phyloP scores from a whole-genome alignment of 1,139 yeast genomes.

The Sugiyamaella japonica region DNA sequence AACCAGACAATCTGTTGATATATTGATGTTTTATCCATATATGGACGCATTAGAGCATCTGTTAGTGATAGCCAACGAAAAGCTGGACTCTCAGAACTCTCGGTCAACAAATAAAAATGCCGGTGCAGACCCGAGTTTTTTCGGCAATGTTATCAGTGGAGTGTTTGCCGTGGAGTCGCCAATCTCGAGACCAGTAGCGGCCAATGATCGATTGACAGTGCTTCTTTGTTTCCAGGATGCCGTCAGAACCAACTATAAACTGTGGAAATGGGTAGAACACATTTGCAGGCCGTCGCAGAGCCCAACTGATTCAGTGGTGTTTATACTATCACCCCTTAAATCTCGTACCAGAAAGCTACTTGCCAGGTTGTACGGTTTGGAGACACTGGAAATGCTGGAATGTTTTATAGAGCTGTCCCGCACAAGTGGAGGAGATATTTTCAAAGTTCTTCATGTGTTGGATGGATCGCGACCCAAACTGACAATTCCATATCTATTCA shows the following conservation, averaged over 20 bases:
- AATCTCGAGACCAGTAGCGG: conserved; percentile 54
- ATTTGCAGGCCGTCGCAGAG: conserved; percentile 28
- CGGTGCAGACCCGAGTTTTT: conserved; percentile 43
- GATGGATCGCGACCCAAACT: conserved; percentile 83
- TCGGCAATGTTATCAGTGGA: conserved; percentile 79
- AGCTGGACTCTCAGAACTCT: conserved; percentile 46
- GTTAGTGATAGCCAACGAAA: conserved; percentile 56
- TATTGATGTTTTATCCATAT: conserved; percentile 25
- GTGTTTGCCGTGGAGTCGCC: conserved; percentile 83
- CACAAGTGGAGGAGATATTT: conserved; percentile 32
- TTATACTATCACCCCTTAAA: conserved; percentile 45
- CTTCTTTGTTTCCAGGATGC: conserved; percentile 65
- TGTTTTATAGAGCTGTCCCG: conserved; percentile 49
- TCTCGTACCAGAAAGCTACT: conserved; percentile 68
- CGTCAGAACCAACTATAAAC: conserved; percentile 52
- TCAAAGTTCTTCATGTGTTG: conserved; percentile 66
- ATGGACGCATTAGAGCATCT: conserved; percentile 68
- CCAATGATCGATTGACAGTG: conserved; percentile 51
- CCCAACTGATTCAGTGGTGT: conserved; percentile 18
- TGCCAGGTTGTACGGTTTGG: conserved; percentile 66
- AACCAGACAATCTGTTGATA: neutral
- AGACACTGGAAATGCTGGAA: conserved; percentile 73
- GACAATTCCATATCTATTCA: conserved; percentile 67
- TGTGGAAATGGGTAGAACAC: conserved; percentile 77
- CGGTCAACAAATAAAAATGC: conserved; percentile 13